phyloP scores from a whole-genome alignment of 345 rosid genomes.

The Populus alba region DNA sequence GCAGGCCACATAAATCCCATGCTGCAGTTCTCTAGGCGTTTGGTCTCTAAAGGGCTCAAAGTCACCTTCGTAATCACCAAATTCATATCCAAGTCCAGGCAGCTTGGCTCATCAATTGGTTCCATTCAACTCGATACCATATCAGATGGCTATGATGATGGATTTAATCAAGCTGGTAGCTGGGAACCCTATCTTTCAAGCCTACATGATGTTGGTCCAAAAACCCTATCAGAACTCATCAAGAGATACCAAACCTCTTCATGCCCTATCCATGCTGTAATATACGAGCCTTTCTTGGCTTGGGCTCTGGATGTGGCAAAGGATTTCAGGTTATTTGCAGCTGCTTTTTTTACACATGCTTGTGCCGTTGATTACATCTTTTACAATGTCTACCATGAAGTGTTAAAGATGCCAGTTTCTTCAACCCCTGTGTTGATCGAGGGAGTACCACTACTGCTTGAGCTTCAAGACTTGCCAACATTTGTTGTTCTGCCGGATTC shows the following conservation, averaged over 20 bases:
- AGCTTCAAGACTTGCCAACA: conserved; percentile 21
- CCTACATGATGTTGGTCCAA: conserved; percentile 42
- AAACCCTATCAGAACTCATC: conserved; percentile 46
- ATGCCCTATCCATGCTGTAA: conserved; percentile 44
- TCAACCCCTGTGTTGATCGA: conserved; percentile 28
- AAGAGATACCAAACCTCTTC: conserved; percentile 23
- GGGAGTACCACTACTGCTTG: conserved; percentile 19
- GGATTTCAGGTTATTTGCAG: conserved; percentile 43
- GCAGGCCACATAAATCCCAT: conserved; percentile 25
- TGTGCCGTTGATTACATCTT: conserved; percentile 60
- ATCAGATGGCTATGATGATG: conserved; percentile 24
- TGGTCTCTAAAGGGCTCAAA: conserved; percentile 20
- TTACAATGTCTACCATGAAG: conserved; percentile 36
- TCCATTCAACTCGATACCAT: conserved; percentile 9
- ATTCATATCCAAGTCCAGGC: conserved; percentile 20
- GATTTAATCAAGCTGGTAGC: not conserved
- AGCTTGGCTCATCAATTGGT: conserved; percentile 13
- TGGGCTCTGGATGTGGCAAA: conserved; percentile 73
- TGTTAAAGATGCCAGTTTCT: conserved; percentile 41
- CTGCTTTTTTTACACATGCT: conserved; percentile 65
- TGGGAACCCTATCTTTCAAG: not conserved
- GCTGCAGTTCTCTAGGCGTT: conserved; percentile 21
- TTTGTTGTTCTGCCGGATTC: conserved; percentile 11
- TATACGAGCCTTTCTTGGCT: conserved; percentile 59
- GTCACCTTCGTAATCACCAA: conserved; percentile 6